Conservation (phyloP, 2,329 filamentous ascomycete species). For the Cephalotrichum gorgonifer region DNA sequence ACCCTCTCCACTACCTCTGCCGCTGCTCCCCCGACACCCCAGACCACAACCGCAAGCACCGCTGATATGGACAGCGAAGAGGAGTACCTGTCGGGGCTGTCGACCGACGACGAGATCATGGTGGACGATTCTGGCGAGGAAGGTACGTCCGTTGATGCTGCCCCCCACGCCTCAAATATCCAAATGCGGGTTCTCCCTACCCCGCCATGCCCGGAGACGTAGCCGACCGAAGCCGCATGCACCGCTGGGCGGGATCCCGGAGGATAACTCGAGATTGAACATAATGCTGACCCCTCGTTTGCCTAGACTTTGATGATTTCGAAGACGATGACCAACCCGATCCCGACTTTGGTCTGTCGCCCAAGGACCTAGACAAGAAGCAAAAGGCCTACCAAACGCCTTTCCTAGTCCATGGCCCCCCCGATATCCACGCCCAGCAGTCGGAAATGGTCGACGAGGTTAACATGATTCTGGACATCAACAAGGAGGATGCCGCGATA, state of each 20-base stretch:
- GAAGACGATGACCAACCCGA: constrained; percentile 49
- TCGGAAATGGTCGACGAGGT: constrained; percentile 81
- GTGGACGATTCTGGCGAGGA: constrained; percentile 36
- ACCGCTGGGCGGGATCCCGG: too few species aligned
- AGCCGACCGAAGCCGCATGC: too few species aligned
- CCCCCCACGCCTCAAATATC: too few species aligned
- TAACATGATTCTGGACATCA: constrained; percentile 80
- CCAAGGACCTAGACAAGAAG: constrained; percentile 58
- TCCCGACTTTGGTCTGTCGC: constrained; percentile 37
- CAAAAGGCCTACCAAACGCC: constrained; percentile 74
- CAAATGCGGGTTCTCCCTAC: too few species aligned
- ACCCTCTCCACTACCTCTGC: constrained; percentile 32
- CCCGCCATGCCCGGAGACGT: too few species aligned
- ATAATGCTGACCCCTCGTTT: neutral
- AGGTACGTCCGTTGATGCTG: constrained; percentile 1
- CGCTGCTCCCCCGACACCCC: constrained; percentile 3
- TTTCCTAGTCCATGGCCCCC: constrained; percentile 70
- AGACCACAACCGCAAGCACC: constrained; percentile 18
- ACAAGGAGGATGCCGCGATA: constrained; percentile 83
- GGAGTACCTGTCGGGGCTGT: constrained; percentile 78
- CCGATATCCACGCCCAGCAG: constrained; percentile 77
- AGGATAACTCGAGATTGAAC: neutral
- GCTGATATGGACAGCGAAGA: constrained; percentile 88
- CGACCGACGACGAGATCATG: constrained; percentile 61
- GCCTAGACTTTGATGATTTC: constrained; percentile 43